phyloP scores from a whole-genome alignment of 2,329 filamentous ascomycete genomes.

The Colletotrichum melonis region DNA sequence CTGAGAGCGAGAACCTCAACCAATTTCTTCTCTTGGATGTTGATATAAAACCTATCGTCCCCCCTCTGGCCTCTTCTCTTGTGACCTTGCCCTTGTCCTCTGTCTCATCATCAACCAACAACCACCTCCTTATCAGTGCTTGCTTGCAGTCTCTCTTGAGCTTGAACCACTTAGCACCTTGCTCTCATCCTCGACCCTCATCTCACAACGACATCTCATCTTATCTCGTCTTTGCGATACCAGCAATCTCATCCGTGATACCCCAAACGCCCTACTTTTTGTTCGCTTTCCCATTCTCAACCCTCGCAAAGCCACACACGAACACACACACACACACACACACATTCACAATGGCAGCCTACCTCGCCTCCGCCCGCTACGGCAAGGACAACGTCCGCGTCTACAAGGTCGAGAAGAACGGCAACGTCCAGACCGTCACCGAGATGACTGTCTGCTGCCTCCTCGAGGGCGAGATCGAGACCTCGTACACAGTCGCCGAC shows the following conservation, averaged over 20 bases:
- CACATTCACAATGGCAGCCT: slow-evolving; percentile 53
- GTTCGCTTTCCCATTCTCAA: background rate
- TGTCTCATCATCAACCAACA: slow-evolving; percentile 13
- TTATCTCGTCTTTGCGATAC: slow-evolving; percentile 8
- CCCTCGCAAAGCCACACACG: background rate
- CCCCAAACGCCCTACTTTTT: background rate
- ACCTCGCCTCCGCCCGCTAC: slow-evolving; percentile 75
- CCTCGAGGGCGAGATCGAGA: slow-evolving; percentile 91
- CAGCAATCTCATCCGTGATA: background rate
- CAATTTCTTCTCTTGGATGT: background rate
- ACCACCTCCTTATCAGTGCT: background rate
- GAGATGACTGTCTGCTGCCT: slow-evolving; percentile 97
- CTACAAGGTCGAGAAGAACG: slow-evolving; percentile 90
- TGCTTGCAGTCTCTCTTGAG: background rate
- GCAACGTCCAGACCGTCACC: slow-evolving; percentile 84
- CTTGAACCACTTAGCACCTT: background rate
- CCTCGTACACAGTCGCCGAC: slow-evolving; percentile 90
- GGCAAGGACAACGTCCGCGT: slow-evolving; percentile 99
- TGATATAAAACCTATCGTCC: slow-evolving; percentile 24
- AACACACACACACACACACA: background rate
- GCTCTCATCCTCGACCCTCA: background rate
- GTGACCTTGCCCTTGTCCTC: slow-evolving; percentile 1
- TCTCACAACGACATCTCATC: background rate
- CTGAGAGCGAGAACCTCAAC: slow-evolving; percentile 11
- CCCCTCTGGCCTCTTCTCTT: slow-evolving; percentile 2